phyloP scores from a whole-genome alignment of 805 yeast species.

The Pichia eremophila region DNA sequence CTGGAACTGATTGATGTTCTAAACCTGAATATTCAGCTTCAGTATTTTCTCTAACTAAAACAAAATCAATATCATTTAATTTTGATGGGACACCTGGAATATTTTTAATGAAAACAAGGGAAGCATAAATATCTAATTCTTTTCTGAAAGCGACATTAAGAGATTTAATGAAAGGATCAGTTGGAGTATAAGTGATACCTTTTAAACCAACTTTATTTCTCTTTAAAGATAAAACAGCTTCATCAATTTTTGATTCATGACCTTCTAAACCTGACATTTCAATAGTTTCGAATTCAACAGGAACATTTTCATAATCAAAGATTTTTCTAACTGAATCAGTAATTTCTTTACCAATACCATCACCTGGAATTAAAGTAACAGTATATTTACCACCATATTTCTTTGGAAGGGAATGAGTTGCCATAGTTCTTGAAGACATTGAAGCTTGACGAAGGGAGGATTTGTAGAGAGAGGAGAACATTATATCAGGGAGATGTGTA shows the following conservation, averaged over 20 bases:
- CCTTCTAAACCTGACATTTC: constrained; percentile 53
- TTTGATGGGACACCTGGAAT: constrained; percentile 91
- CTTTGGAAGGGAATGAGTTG: constrained; percentile 51
- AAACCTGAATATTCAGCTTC: constrained; percentile 98
- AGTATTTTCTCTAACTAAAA: constrained; percentile 95
- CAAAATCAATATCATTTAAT: constrained; percentile 82
- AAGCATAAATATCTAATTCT: constrained; percentile 91
- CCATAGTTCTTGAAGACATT: constrained; percentile 21
- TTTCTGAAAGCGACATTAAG: constrained; percentile 94
- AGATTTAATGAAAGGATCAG: constrained; percentile 68
- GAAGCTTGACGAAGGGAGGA: constrained; percentile 8
- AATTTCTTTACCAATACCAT: constrained; percentile 95
- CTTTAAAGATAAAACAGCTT: constrained; percentile 83
- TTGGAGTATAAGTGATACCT: constrained; percentile 91
- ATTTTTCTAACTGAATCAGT: constrained; percentile 88
- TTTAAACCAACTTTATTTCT: constrained; percentile 96
- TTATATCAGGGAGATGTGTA: not conserved
- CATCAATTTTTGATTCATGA: constrained; percentile 47
- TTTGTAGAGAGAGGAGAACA: constrained; percentile 21
- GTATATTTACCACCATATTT: constrained; percentile 92
- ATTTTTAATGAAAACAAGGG: constrained; percentile 87
- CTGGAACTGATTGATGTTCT: constrained; percentile 95
- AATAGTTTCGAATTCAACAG: constrained; percentile 87
- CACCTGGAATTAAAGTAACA: constrained; percentile 95
- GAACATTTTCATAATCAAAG: constrained; percentile 79